Conservation (phyloP, 2,329 filamentous ascomycete species). For the Fusarium virguliforme region DNA sequence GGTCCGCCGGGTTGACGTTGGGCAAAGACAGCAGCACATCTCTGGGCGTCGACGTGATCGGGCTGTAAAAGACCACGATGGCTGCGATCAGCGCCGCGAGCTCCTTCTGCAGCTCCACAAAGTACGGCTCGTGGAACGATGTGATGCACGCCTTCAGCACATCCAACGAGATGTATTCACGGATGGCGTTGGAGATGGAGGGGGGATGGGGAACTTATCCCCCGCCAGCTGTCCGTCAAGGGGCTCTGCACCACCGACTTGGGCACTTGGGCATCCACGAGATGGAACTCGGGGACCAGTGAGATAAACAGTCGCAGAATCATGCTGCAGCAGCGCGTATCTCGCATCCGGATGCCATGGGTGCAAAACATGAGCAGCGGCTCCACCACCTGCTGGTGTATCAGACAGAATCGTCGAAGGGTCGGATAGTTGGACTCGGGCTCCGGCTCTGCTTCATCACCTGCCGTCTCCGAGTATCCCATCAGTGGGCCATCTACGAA, state of each 20-base stretch:
- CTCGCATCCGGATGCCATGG: constrained; percentile 90
- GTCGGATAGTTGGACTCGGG: constrained; percentile 65
- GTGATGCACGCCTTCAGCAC: constrained; percentile 92
- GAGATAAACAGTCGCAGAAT: constrained; percentile 90
- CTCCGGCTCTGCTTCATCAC: constrained; percentile 46
- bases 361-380: constrained; percentile 93
- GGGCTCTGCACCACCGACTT: constrained; percentile 44
- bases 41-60: constrained; percentile 78
- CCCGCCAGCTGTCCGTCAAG: constrained; percentile 51
- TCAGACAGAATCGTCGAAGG: constrained; percentile 87
- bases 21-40: constrained; percentile 85
- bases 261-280: constrained; percentile 52
- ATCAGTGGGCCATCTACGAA: constrained; percentile 54
- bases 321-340: constrained; percentile 88
- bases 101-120: constrained; percentile 95
- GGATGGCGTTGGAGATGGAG: constrained; percentile 76
- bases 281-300: constrained; percentile 88
- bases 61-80: constrained; percentile 84
- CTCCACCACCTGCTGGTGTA: constrained; percentile 83
- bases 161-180: constrained; percentile 91
- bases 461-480: constrained; percentile 50
- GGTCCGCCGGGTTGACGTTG: constrained; percentile 78
- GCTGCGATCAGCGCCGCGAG: constrained; percentile 89
- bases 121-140: constrained; percentile 94
- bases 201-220: constrained; percentile 66